Conservation (phyloP, 2,329 filamentous ascomycete genomes). For the Calonectria pseudoreteaudii region DNA sequence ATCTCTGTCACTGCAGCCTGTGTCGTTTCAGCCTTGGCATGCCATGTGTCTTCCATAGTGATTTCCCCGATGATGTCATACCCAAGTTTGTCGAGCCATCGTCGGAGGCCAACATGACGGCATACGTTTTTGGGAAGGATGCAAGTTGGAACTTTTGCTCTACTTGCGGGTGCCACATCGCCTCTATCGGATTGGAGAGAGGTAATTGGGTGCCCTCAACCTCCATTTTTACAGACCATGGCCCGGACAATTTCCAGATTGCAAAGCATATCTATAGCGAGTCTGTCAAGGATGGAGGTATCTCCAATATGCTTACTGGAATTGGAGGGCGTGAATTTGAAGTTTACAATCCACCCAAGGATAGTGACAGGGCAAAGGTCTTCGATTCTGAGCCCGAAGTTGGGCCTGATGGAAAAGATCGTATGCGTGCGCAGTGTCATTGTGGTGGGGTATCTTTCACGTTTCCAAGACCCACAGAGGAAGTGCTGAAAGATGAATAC, state of each 20-base stretch:
- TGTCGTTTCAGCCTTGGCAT: conserved; percentile 58
- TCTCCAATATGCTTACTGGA: conserved; percentile 50
- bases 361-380: conserved; percentile 41
- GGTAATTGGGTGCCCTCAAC: conserved; percentile 53
- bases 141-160: conserved; percentile 58
- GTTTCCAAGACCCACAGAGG: conserved; percentile 52
- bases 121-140: conserved; percentile 45
- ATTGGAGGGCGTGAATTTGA: conserved; percentile 46
- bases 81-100: conserved; percentile 57
- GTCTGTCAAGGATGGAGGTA: conserved; percentile 51
- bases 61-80: conserved; percentile 47
- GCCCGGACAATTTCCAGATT: conserved; percentile 50
- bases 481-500: conserved; percentile 44
- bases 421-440: conserved; percentile 57
- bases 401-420: conserved; percentile 50
- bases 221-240: conserved; percentile 54
- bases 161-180: conserved; percentile 60
- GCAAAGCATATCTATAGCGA: conserved; percentile 51
- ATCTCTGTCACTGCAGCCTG: conserved; percentile 60
- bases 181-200: conserved; percentile 47
- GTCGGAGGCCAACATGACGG: conserved; percentile 49
- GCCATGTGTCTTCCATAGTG: conserved; percentile 56
- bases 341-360: conserved; percentile 51
- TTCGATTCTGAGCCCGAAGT: conserved; percentile 45
- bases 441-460: conserved; percentile 62